These are phyloP conservation scores for Phytophthora citricola DNA, from an alignment of 352 stramenopile genomes.

Conservation along the genomic window DNA sequence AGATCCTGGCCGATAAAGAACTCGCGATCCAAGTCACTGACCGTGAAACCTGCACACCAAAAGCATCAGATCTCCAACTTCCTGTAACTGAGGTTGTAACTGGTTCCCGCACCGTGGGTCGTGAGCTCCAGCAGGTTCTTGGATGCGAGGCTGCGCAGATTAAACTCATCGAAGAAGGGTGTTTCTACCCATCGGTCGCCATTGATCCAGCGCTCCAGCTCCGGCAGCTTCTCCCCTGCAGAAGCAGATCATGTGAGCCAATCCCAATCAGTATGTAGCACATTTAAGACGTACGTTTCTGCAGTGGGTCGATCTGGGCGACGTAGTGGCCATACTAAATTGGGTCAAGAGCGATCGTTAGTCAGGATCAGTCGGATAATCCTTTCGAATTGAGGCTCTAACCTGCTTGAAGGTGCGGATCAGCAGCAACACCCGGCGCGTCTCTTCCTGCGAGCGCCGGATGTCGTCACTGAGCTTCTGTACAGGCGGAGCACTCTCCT, in stretches of 20 bases:
- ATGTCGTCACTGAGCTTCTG: slow-evolving; percentile 82
- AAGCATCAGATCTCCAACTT: neutral
- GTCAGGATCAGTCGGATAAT: neutral
- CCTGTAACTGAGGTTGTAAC: neutral
- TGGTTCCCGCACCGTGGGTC: slow-evolving; percentile 57
- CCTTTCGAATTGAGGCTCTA: neutral
- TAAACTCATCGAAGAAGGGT: slow-evolving; percentile 91
- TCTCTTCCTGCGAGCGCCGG: slow-evolving; percentile 87
- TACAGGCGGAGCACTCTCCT: slow-evolving; percentile 30
- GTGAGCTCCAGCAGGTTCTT: slow-evolving; percentile 87
- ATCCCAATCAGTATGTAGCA: neutral
- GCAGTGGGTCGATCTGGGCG: slow-evolving; percentile 88
- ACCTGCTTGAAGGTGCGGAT: slow-evolving; percentile 91
- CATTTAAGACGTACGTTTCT: slow-evolving; percentile 56
- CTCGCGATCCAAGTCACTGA: slow-evolving; percentile 89
- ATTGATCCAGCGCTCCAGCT: slow-evolving; percentile 87
- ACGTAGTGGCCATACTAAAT: slow-evolving; percentile 85
- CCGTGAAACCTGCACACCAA: slow-evolving; percentile 81
- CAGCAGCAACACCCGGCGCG: slow-evolving; percentile 77
- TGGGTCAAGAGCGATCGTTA: neutral
- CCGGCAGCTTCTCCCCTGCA: slow-evolving; percentile 78
- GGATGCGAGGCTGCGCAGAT: slow-evolving; percentile 80
- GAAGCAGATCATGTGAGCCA: neutral
- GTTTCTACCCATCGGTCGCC: slow-evolving; percentile 85
- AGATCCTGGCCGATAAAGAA: slow-evolving; percentile 93